Conservation (phyloP, 2,329 filamentous ascomycete genomes). For the Apiospora hydei region DNA sequence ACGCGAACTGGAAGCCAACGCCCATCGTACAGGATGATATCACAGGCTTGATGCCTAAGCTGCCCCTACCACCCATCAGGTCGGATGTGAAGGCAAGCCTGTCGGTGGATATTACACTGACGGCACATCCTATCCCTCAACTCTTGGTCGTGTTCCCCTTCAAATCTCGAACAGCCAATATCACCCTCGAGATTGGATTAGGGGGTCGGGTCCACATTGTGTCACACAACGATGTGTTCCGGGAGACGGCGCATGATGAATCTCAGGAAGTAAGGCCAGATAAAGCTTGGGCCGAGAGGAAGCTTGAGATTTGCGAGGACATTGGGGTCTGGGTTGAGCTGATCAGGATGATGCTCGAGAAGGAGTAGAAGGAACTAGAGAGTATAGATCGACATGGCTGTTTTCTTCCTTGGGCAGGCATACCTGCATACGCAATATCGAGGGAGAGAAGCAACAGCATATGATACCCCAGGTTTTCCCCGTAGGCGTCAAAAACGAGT, state of each 20-base stretch:
- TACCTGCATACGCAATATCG: background rate
- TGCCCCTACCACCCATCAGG: constrained; percentile 30
- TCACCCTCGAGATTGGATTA: constrained; percentile 65
- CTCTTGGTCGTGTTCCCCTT: constrained; percentile 64
- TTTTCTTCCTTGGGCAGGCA: background rate
- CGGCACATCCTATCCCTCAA: constrained; percentile 56
- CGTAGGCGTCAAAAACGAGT: background rate
- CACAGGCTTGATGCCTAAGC: constrained; percentile 33
- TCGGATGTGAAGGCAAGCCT: constrained; percentile 32
- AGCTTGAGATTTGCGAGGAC: constrained; percentile 59
- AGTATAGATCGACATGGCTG: background rate
- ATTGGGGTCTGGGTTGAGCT: constrained; percentile 55
- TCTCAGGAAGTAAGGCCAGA: constrained; percentile 42
- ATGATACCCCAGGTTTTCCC: constrained; percentile 10
- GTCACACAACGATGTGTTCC: constrained; percentile 59
- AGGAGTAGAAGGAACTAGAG: background rate
- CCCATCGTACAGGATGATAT: constrained; percentile 35
- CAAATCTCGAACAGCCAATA: constrained; percentile 53
- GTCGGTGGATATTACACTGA: constrained; percentile 61
- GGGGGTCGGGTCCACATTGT: constrained; percentile 66
- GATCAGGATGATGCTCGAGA: constrained; percentile 38
- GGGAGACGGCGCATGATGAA: constrained; percentile 24
- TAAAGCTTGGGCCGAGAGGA: constrained; percentile 51
- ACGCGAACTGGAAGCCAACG: constrained; percentile 32
- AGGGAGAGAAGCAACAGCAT: background rate